Conservation (phyloP, 495 filamentous ascomycete genomes). For the Aspergillus ostianus region DNA sequence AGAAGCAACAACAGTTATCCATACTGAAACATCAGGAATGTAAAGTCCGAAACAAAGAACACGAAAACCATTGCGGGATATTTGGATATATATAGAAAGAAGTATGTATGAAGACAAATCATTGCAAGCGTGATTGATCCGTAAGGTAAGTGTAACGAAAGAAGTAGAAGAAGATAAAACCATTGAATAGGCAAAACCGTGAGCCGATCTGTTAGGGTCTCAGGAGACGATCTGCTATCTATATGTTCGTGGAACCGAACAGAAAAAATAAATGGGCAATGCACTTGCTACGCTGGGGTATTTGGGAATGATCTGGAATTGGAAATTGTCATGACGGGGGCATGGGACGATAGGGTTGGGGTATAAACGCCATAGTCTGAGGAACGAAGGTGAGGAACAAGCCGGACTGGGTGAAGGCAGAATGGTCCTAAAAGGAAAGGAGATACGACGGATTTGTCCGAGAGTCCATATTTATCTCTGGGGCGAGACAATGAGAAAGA, state of each 20-base stretch:
- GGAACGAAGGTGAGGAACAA: background rate
- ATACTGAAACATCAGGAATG: background rate
- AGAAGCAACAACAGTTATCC: background rate
- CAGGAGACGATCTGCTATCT: background rate
- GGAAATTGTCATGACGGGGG: too few relatives aligned
- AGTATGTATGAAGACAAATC: background rate
- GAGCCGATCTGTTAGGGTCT: background rate
- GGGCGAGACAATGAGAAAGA: constrained; percentile 5
- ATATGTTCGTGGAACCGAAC: background rate
- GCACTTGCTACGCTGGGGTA: background rate
- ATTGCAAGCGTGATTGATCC: background rate
- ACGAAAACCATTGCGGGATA: background rate
- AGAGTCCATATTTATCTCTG: background rate
- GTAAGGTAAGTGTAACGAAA: background rate
- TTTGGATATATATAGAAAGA: background rate
- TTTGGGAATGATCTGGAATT: background rate
- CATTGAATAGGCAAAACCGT: background rate
- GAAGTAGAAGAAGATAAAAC: background rate
- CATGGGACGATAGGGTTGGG: background rate
- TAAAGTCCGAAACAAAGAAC: background rate
- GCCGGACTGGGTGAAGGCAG: background rate
- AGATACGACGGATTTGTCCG: background rate
- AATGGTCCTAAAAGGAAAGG: background rate
- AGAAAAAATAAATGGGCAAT: background rate
- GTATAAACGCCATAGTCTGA: background rate